These are phyloP conservation scores for Leccinum variicolor DNA, from an alignment of 768 basidiomycete species.

Conservation along the genomic window DNA sequence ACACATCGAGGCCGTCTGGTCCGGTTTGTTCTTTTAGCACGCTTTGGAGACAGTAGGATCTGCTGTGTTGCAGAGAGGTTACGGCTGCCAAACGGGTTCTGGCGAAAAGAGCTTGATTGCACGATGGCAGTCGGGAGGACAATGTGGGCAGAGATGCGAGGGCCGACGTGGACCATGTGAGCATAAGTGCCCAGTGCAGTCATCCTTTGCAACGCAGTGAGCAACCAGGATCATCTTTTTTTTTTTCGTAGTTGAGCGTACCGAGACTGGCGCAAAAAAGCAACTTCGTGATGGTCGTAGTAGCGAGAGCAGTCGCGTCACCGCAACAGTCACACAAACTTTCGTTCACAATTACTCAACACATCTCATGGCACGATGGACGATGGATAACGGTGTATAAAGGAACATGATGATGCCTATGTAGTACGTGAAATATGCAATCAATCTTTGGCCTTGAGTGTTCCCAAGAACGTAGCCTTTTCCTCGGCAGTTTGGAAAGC, in stretches of 20 bases:
- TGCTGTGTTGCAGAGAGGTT: not conserved
- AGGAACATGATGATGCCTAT: slow-evolving; percentile 38
- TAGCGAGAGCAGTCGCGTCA: not conserved
- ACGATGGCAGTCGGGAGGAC: slow-evolving; percentile 30
- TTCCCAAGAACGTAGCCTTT: slow-evolving; percentile 92
- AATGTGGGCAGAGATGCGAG: slow-evolving; percentile 43
- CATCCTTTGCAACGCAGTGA: slow-evolving; percentile 50
- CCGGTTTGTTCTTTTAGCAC: slow-evolving; percentile 1
- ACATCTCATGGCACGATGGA: slow-evolving; percentile 38
- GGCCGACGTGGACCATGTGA: slow-evolving; percentile 79
- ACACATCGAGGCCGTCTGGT: not conserved
- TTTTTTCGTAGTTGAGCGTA: slow-evolving; percentile 24
- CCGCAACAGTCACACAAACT: not conserved
- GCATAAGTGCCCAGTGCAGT: slow-evolving; percentile 71
- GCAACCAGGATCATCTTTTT: not conserved
- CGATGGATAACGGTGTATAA: slow-evolving; percentile 28
- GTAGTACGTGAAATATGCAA: slow-evolving; percentile 37
- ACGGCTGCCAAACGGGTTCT: slow-evolving; percentile 7
- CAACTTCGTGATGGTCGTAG: slow-evolving; percentile 8
- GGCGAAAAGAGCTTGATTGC: slow-evolving; percentile 8
- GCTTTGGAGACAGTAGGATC: slow-evolving; percentile 3
- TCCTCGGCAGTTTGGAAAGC: slow-evolving; percentile 97
- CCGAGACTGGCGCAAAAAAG: slow-evolving; percentile 41
- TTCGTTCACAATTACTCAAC: not conserved
- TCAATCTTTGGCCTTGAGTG: slow-evolving; percentile 82